A percentile compares a stretch with the other conserved stretches of the same genome.
Evolutionary conservation across 2,329 filamentous ascomycete species (phyloP).

Genomic region (Pseudogymnoascus sp.): DNA sequence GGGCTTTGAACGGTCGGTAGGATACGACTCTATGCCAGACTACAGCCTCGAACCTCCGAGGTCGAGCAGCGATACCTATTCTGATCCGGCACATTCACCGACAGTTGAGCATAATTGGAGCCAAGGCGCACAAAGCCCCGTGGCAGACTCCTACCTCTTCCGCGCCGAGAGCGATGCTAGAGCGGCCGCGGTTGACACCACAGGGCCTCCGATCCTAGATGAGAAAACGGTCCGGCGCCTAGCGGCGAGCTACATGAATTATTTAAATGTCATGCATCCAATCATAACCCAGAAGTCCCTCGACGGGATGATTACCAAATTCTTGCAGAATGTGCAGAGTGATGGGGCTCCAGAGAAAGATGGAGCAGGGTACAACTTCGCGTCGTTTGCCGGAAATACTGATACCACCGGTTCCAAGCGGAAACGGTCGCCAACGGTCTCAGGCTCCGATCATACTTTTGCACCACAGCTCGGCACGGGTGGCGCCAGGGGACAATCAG

Average conservation of each 20-base stretch:
- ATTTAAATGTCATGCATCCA: conserved; percentile 61
- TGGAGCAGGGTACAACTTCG: conserved; percentile 18
- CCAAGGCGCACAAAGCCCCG: conserved; percentile 33
- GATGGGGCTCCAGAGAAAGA: conserved; percentile 13
- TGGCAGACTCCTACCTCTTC: neutral
- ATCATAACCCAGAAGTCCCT: conserved; percentile 51
- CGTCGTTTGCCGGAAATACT: neutral
- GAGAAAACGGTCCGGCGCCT: conserved; percentile 45
- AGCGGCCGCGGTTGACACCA: conserved; percentile 27
- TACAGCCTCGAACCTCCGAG: conserved; percentile 36
- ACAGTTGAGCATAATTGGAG: conserved; percentile 50
- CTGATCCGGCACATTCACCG: conserved; percentile 49
- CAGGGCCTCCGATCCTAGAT: conserved; percentile 50
- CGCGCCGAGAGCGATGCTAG: conserved; percentile 14
- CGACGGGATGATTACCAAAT: conserved; percentile 32
- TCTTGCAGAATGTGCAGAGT: conserved; percentile 27
- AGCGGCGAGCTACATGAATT: conserved; percentile 50
- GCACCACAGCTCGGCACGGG: conserved; percentile 35
- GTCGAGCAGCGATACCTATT: conserved; percentile 36
- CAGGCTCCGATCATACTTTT: conserved; percentile 21
- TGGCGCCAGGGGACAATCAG: conserved; percentile 61
- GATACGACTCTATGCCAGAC: conserved; percentile 30
- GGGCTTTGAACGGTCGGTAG: conserved; percentile 44
- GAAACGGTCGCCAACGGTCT: conserved; percentile 21
- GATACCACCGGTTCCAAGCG: conserved; percentile 22